These are phyloP conservation scores for Amborella trichopoda DNA, from an alignment of 164 flowering plant species.

Conservation along the genomic window DNA sequence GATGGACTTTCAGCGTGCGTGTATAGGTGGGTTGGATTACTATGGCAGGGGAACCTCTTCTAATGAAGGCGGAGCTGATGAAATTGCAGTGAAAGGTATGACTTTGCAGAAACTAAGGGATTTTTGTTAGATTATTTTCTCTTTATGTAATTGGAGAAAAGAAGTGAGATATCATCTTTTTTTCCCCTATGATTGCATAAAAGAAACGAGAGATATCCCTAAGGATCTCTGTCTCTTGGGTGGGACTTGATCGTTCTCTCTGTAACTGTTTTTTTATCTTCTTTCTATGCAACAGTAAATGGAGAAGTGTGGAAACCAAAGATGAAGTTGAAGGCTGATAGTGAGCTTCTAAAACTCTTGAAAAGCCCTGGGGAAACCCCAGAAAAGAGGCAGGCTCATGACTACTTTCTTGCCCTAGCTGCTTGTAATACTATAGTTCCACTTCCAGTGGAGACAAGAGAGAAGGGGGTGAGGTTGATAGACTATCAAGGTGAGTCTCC, in stretches of 20 bases:
- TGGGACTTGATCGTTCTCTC: conserved; percentile 1
- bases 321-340: conserved; percentile 64
- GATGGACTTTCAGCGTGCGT: conserved; percentile 96
- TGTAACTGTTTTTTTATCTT: not conserved
- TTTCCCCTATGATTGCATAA: too few species aligned
- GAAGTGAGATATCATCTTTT: too few species aligned
- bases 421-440: conserved; percentile 98
- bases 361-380: conserved; percentile 28
- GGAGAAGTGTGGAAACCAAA: conserved; percentile 65
- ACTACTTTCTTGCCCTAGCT: conserved; percentile 90
- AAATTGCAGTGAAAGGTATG: conserved; percentile 45
- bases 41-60: conserved; percentile 22
- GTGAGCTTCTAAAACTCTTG: conserved; percentile 35
- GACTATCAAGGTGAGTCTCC: conserved; percentile 99
- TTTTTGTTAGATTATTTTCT: not conserved
- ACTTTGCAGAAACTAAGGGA: not conserved
- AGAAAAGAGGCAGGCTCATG: conserved; percentile 36
- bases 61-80: conserved; percentile 22
- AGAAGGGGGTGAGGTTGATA: conserved; percentile 42
- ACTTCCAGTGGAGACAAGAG: conserved; percentile 40
- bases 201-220: too few species aligned
- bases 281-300: conserved; percentile 29
- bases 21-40: conserved; percentile 74
- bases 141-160: too few species aligned
- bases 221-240: too few species aligned